Base-by-base conservation (phyloP, 768 basidiomycete genomes). In the Lentinula raphanica region DNA sequence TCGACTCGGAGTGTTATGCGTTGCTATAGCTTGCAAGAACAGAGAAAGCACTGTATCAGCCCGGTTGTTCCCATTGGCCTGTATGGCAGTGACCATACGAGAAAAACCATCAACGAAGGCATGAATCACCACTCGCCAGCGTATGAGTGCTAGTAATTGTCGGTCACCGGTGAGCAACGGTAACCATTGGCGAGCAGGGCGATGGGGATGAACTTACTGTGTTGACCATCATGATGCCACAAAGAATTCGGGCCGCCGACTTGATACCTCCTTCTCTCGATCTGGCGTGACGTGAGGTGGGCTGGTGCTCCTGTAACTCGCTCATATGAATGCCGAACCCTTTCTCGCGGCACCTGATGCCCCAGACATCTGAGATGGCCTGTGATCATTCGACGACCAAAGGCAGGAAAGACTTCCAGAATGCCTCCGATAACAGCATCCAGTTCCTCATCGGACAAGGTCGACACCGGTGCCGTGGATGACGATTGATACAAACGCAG, bases 161-260 rank as follows among this genome's bases (percentile, higher is more conserved):
- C n/a, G 31, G n/a, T n/a, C n/a, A n/a, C n/a, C n/a, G n/a, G n/a
- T n/a, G n/a, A n/a, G n/a, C n/a, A n/a, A n/a, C n/a, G n/a, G n/a
- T n/a, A n/a, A n/a, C n/a, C n/a, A n/a, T n/a, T n/a, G n/a, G n/a
- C n/a, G n/a, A n/a, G n/a, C n/a, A n/a, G n/a, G n/a, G n/a, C n/a
- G n/a, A n/a, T n/a, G n/a, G n/a, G n/a, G n/a, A n/a, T n/a, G 15
- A 74, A 73, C 72, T 12, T 72, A 67, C 7, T 27, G 61, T n/a
- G 62, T 66, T 62, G 64, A 70, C 17, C 25, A 66, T 29, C 73
- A 74, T 42, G 72, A 72, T 55, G 49, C 49, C 49, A 50, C 12
- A 50, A 25, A 25, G 15, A n/a, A 31, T 50, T 50, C 12, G 49
- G 31, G 8, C 51, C 51, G 6, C 31, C 13, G 5, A 54, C 51